Base-by-base conservation (phyloP, 1,284 basidiomycete species). In the Boletellus deceptivus region DNA sequence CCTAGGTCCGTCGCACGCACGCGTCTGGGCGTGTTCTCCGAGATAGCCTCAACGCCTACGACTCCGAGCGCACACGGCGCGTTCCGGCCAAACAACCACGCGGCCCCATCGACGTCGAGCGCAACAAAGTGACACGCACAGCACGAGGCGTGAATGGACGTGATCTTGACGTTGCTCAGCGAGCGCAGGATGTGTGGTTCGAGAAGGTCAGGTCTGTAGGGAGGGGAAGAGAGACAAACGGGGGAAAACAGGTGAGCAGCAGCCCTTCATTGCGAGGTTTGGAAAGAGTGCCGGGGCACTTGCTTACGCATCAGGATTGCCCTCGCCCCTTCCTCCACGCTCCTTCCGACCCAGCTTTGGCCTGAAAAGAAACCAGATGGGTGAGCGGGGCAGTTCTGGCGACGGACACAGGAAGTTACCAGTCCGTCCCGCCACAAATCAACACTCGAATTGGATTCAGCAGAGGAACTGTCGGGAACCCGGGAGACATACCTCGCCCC, bases 121-220 rank as follows among this genome's bases (percentile, higher is more conserved):
- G 76, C 83, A 41, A 93, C 83, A 55, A 83, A 86, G 59, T 91
- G 85, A 61, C 88, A 89, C 3, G 83, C 83, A 11, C 72, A 76
- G 59, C 86, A 89, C 2, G 84, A 85, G 2, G 88, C 79, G 64
- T 93, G 83, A 43, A 93, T 71, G 22, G 88, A 87, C 16, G 74
- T 71, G 20, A 80, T 76, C 63, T 86, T 82, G 71, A 96, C 77
- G 63, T 95, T 93, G 65, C 83, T 79, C 24, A 98, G 75, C 0
- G 91, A 90, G 48, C 95, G 89, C 35, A 97, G 78, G 62, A 96
- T 92, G 68, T 93, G 83, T 0, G 94, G 93, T 66, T 87, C 80
- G 42, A 85, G 78, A 5, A 98, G 78, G 74, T 97, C 93, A 6
- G 90, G 88, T 48, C 62, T 67, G 42, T 43, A n/a, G 34, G 34